Percentiles rank a stretch among this genome's conserved stretches.
Conservation (phyloP, 1,284 basidiomycete species). For the Vanrija pseudolonga region DNA sequence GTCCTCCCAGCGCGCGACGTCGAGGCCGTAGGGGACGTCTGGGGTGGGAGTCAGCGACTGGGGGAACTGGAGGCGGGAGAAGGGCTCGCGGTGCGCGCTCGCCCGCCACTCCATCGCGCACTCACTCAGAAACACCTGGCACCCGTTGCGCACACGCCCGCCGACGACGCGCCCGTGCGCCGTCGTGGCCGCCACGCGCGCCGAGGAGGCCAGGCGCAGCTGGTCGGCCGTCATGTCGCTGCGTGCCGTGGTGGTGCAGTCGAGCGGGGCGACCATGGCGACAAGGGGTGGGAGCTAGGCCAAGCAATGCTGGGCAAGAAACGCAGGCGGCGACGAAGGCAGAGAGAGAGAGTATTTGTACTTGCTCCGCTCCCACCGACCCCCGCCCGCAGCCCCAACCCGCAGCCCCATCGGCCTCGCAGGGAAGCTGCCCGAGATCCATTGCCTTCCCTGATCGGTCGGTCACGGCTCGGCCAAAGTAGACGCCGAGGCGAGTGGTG, state of each 20-base stretch:
- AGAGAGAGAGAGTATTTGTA: no score
- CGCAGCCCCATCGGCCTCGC: no score
- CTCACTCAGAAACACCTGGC: constrained; percentile 39
- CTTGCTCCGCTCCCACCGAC: no score
- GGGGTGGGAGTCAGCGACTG: background rate
- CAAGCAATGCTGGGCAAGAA: background rate
- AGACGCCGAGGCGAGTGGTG: no score
- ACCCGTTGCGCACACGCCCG: constrained; percentile 29
- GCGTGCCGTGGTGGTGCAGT: constrained; percentile 15
- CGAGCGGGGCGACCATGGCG: background rate
- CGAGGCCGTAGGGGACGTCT: constrained; percentile 71
- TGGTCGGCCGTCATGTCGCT: constrained; percentile 36
- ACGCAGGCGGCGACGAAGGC: no score
- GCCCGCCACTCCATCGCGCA: no score
- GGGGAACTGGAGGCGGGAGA: no score
- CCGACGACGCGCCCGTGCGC: constrained; percentile 26
- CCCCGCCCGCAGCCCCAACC: no score
- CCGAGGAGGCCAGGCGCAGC: constrained; percentile 25
- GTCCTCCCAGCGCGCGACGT: constrained; percentile 62
- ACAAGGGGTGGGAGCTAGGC: background rate
- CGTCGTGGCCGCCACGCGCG: constrained; percentile 22
- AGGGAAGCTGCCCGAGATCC: no score
- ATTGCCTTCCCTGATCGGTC: no score
- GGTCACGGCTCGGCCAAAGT: no score
- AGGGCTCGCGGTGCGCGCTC: no score